Conservation (phyloP, 768 basidiomycete genomes). For the Neoboletus magnificus region DNA sequence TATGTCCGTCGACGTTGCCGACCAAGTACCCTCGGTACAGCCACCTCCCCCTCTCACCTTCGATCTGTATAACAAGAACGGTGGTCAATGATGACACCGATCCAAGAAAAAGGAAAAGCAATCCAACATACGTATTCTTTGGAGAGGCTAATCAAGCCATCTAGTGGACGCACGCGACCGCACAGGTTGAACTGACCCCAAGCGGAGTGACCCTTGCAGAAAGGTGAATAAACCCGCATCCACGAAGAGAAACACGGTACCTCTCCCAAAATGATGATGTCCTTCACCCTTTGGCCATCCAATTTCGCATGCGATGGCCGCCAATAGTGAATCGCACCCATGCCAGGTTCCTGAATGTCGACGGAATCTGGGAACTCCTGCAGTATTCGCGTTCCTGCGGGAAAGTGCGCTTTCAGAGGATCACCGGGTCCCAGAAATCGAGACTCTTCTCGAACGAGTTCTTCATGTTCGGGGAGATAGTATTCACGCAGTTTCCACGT, state of each 20-base stretch:
- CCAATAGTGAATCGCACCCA: slow-evolving; percentile 29
- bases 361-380: slow-evolving; percentile 48
- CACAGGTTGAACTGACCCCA: slow-evolving; percentile 85
- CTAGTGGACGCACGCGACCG: slow-evolving; percentile 76
- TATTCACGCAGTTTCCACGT: slow-evolving; percentile 87
- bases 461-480: slow-evolving; percentile 45
- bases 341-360: slow-evolving; percentile 44
- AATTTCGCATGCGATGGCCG: slow-evolving; percentile 24
- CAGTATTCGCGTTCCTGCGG: slow-evolving; percentile 44
- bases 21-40: slow-evolving; percentile 82
- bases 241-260: slow-evolving; percentile 33
- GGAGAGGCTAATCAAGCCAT: slow-evolving; percentile 76
- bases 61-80: slow-evolving; percentile 40
- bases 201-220: slow-evolving; percentile 76
- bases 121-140: slow-evolving; percentile 71
- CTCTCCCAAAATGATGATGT: slow-evolving; percentile 74
- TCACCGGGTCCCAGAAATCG: slow-evolving; percentile 53
- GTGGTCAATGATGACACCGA: neutral
- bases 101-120: neutral
- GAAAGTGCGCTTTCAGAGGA: slow-evolving; percentile 60
- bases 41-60: slow-evolving; percentile 77
- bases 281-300: slow-evolving; percentile 35
- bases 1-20: slow-evolving; percentile 61
- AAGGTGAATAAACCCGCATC: slow-evolving; percentile 5
- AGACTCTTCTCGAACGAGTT: slow-evolving; percentile 2